Evolutionary conservation across 2,329 filamentous ascomycete genomes (phyloP).

Genomic region (Apiospora arundinis): DNA sequence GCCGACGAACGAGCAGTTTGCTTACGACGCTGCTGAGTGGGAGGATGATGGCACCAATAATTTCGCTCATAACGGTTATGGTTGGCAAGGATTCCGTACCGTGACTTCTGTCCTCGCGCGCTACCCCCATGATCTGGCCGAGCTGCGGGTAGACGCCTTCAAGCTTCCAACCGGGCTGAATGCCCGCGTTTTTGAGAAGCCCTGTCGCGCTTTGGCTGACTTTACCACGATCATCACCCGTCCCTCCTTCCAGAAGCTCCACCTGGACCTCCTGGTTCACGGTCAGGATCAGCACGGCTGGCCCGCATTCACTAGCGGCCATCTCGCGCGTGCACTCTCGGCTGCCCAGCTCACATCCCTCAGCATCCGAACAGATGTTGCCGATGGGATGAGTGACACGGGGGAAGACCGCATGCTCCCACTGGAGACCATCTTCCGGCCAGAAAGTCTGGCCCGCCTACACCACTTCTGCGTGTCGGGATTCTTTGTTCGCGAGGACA

Average conservation of each 20-base stretch:
- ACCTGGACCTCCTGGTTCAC: slow-evolving; percentile 34
- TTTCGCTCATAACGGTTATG: slow-evolving; percentile 16
- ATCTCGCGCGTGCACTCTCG: slow-evolving; percentile 30
- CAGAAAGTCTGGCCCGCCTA: slow-evolving; percentile 37
- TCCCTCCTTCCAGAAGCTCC: slow-evolving; percentile 37
- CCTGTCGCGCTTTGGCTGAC: slow-evolving; percentile 35
- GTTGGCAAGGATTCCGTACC: slow-evolving; percentile 42
- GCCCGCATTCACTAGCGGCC: slow-evolving; percentile 26
- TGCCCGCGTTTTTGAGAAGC: slow-evolving; percentile 38
- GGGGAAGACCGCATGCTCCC: slow-evolving; percentile 27
- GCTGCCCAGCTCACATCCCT: slow-evolving; percentile 34
- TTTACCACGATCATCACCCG: slow-evolving; percentile 32
- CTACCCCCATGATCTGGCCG: slow-evolving; percentile 37
- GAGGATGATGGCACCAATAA: slow-evolving; percentile 22
- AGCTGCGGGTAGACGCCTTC: slow-evolving; percentile 43
- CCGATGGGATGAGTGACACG: not conserved
- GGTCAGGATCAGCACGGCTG: slow-evolving; percentile 23
- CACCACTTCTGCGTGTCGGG: slow-evolving; percentile 40
- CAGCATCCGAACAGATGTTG: slow-evolving; percentile 31
- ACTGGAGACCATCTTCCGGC: slow-evolving; percentile 38
- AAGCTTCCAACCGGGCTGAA: slow-evolving; percentile 40
- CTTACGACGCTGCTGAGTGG: slow-evolving; percentile 13
- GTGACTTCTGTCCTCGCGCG: slow-evolving; percentile 34
- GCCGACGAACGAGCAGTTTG: slow-evolving; percentile 27
- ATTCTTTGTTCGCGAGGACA: slow-evolving; percentile 34